Percentiles rank a stretch among this genome's conserved stretches.
Conservation (phyloP, 208 protist genomes). For the Hexamita inflata region DNA sequence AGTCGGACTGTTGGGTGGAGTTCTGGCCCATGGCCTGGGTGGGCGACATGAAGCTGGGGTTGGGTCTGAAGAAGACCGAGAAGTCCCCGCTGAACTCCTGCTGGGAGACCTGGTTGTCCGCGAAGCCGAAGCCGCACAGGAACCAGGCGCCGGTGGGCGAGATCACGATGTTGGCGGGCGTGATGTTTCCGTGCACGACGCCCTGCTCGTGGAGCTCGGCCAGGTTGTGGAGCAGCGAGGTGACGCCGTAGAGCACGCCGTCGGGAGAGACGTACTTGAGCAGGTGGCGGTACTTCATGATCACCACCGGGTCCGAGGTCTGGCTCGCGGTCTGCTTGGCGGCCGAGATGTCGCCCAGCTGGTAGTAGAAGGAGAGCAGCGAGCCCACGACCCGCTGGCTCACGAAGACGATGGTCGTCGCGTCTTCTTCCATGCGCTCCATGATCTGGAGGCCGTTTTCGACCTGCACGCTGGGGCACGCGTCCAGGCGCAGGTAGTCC, state of each 20-base stretch:
- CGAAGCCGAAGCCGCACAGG: background rate
- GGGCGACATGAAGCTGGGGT: background rate
- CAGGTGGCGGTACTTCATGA: too few relatives aligned
- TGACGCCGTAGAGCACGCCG: background rate
- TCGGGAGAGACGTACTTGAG: slow-evolving; percentile 6
- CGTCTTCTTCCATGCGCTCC: too few relatives aligned
- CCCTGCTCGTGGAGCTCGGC: background rate
- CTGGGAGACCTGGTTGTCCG: background rate
- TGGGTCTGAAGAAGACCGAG: background rate
- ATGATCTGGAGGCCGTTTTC: too few relatives aligned
- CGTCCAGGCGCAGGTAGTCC: too few relatives aligned
- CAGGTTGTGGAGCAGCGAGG: background rate
- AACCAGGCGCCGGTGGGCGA: background rate
- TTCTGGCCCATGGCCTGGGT: background rate
- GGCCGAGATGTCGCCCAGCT: too few relatives aligned
- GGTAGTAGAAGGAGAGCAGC: too few relatives aligned
- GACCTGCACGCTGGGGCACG: too few relatives aligned
- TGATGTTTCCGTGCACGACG: slow-evolving; percentile 9
- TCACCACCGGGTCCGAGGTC: too few relatives aligned
- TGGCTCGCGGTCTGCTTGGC: too few relatives aligned
- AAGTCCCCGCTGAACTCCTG: background rate
- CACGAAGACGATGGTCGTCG: too few relatives aligned
- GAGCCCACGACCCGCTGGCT: too few relatives aligned
- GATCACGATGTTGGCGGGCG: slow-evolving; percentile 21
- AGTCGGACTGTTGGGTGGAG: background rate